phyloP scores from a whole-genome alignment of 331 rosid genomes.

The Dryas integrifolia region DNA sequence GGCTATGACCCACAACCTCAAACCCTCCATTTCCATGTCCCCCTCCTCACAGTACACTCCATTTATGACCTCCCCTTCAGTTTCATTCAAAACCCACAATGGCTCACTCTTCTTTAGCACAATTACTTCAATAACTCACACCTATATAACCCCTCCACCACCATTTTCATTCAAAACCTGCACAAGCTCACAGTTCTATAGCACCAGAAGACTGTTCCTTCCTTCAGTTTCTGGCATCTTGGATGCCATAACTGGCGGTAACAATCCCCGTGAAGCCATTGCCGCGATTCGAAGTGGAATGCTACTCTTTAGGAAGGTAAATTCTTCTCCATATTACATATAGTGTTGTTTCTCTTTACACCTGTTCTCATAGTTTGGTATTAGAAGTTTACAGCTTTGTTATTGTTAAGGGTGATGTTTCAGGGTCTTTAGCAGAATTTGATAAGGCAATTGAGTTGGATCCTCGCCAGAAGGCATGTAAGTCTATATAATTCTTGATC shows the following conservation, averaged over 20 bases:
- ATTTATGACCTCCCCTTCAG: slow-evolving; percentile 10
- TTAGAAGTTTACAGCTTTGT: neutral
- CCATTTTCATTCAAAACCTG: slow-evolving; percentile 16
- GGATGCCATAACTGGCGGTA: slow-evolving; percentile 74
- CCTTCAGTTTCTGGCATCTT: slow-evolving; percentile 81
- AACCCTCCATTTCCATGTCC: slow-evolving; percentile 31
- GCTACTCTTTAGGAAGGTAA: slow-evolving; percentile 73
- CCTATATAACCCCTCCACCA: slow-evolving; percentile 19
- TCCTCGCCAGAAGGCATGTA: slow-evolving; percentile 94
- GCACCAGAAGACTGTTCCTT: slow-evolving; percentile 57
- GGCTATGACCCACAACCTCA: slow-evolving; percentile 37
- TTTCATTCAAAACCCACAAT: slow-evolving; percentile 31
- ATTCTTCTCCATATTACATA: neutral
- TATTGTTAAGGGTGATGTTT: slow-evolving; percentile 59
- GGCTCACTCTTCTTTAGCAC: slow-evolving; percentile 29
- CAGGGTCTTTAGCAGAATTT: slow-evolving; percentile 71
- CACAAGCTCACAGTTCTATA: slow-evolving; percentile 8
- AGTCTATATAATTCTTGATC: slow-evolving; percentile 27
- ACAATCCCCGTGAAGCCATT: slow-evolving; percentile 63
- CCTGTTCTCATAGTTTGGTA: neutral
- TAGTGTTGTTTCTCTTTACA: neutral
- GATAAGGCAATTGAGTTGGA: slow-evolving; percentile 79
- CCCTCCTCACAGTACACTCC: slow-evolving; percentile 10
- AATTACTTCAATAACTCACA: slow-evolving; percentile 22
- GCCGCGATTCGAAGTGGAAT: slow-evolving; percentile 72